A percentile compares a stretch with the other conserved stretches of the same genome.
Evolutionary conservation across 306 rosid genomes (phyloP).

Genomic region (Potentilla sterilis): DNA sequence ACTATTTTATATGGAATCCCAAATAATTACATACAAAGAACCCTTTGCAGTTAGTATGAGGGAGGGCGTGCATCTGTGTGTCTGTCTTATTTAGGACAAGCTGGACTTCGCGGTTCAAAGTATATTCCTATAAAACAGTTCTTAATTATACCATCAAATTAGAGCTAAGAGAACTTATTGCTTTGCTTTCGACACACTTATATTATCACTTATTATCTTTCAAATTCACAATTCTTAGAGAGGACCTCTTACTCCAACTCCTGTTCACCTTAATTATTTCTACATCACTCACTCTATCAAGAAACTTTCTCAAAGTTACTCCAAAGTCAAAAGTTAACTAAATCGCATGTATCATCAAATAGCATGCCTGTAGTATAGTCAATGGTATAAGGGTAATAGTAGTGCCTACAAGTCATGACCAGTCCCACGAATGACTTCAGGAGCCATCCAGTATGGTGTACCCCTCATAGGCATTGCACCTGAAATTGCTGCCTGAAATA

Average conservation of each 20-base stretch:
- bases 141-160: too few relatives aligned
- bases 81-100: background rate
- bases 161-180: too few relatives aligned
- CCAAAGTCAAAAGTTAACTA: background rate
- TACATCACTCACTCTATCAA: background rate
- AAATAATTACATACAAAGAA: background rate
- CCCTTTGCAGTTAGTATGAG: background rate
- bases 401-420: slow-evolving; percentile 96
- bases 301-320: background rate
- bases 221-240: too few relatives aligned
- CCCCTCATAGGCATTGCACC: slow-evolving; percentile 98
- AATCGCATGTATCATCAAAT: background rate
- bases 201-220: too few relatives aligned
- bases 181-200: too few relatives aligned
- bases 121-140: background rate
- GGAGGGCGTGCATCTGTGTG: too few relatives aligned
- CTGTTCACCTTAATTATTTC: background rate
- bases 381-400: slow-evolving; percentile 20
- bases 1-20: too few relatives aligned
- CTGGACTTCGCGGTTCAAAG: background rate
- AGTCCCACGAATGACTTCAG: slow-evolving; percentile 97
- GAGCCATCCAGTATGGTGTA: slow-evolving; percentile 99
- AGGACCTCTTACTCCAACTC: background rate
- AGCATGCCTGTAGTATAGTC: slow-evolving; percentile 3
- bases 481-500: slow-evolving; percentile 79